A percentile compares a stretch with the other conserved stretches of the same genome.
phyloP scores from a whole-genome alignment of 2,329 filamentous ascomycete genomes.

The Pyricularia sp. region DNA sequence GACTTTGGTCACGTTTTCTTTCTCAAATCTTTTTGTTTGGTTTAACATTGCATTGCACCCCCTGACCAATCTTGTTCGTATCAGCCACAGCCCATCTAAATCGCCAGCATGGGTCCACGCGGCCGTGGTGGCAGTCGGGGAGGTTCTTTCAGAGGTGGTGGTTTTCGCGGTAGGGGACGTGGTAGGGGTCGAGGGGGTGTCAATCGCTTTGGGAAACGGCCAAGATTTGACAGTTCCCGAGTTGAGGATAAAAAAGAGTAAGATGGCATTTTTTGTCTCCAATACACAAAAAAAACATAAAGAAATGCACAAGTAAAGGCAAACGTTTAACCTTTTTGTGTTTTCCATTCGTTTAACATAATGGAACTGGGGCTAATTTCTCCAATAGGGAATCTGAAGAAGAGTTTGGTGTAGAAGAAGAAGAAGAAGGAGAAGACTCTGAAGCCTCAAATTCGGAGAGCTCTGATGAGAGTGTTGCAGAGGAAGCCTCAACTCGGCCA shows the following conservation, averaged over 20 bases:
- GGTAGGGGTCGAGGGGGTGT: constrained; percentile 18
- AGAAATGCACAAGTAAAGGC: neutral
- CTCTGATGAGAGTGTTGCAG: constrained; percentile 33
- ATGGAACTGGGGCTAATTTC: constrained; percentile 12
- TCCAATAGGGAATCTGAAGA: constrained; percentile 9
- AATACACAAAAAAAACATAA: neutral
- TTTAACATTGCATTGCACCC: neutral
- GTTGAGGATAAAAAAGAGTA: constrained; percentile 35
- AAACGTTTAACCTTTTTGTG: neutral
- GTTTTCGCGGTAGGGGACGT: constrained; percentile 15
- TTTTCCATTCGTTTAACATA: neutral
- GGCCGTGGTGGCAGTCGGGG: constrained; percentile 16
- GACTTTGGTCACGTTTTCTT: neutral
- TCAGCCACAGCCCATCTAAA: neutral
- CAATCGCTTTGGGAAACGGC: constrained; percentile 17
- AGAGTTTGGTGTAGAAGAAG: constrained; percentile 13
- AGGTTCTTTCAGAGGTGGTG: constrained; percentile 22
- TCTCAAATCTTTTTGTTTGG: neutral
- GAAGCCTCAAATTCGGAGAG: constrained; percentile 35
- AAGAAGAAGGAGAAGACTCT: constrained; percentile 24
- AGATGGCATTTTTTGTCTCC: constrained; percentile 13
- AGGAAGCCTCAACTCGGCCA: constrained; percentile 31
- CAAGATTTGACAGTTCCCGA: constrained; percentile 35
- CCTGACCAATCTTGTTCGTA: neutral
- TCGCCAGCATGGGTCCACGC: neutral